A percentile compares a stretch with the other conserved stretches of the same genome.
phyloP scores from a whole-genome alignment of 139 green algal species.

The Haematococcus lacustris region DNA sequence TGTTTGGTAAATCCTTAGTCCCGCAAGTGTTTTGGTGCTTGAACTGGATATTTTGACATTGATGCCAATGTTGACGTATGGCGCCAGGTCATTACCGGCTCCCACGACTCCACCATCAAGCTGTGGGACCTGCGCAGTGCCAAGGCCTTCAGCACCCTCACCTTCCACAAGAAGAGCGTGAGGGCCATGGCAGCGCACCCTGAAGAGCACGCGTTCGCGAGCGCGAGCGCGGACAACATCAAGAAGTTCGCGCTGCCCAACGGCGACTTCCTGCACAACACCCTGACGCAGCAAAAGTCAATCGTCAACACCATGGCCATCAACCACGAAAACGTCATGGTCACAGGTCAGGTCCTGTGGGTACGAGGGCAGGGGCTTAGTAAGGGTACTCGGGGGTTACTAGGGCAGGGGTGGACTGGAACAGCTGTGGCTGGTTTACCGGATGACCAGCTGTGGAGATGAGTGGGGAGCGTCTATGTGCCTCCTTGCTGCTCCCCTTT shows the following conservation, averaged over 20 bases:
- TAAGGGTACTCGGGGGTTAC: too few species aligned
- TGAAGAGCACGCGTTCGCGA: slow-evolving; percentile 78
- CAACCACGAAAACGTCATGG: slow-evolving; percentile 93
- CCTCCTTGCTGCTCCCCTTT: too few species aligned
- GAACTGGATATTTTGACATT: too few species aligned
- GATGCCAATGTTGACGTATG: too few species aligned
- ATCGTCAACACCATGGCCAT: slow-evolving; percentile 91
- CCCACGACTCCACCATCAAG: slow-evolving; percentile 46
- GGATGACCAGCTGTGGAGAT: too few species aligned
- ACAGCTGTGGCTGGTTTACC: too few species aligned
- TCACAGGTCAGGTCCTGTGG: slow-evolving; percentile 52
- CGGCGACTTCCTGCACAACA: slow-evolving; percentile 95
- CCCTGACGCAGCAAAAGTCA: slow-evolving; percentile 80
- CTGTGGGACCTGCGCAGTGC: slow-evolving; percentile 65
- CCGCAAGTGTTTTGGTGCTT: too few species aligned
- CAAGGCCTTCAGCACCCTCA: slow-evolving; percentile 80
- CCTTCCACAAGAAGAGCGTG: slow-evolving; percentile 96
- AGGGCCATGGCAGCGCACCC: slow-evolving; percentile 75
- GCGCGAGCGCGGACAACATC: slow-evolving; percentile 88
- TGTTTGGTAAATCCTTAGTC: too few species aligned
- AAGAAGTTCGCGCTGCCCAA: slow-evolving; percentile 90
- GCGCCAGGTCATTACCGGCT: slow-evolving; percentile 81
- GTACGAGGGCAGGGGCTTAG: too few species aligned
- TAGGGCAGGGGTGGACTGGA: too few species aligned
- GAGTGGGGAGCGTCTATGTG: too few species aligned